Evolutionary conservation across 345 rosid genomes (phyloP).

Genomic region (Citropsis articulata): DNA sequence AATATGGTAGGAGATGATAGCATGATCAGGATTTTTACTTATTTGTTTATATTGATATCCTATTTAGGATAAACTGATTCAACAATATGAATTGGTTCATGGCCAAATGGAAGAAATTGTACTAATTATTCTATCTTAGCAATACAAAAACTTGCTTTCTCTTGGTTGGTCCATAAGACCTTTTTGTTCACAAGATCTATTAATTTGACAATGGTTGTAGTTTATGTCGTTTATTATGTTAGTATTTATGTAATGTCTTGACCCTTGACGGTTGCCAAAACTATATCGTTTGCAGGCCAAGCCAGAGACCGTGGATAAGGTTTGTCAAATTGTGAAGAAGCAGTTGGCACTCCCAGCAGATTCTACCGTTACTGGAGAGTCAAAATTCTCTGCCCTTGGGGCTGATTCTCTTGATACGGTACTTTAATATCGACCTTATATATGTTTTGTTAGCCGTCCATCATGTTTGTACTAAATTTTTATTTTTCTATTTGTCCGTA

Average conservation of each 20-base stretch:
- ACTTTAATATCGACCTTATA: neutral
- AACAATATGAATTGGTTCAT: neutral
- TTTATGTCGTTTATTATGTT: neutral
- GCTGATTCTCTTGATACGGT: constrained; percentile 61
- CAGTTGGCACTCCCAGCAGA: constrained; percentile 43
- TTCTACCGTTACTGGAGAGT: constrained; percentile 35
- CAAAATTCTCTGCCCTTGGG: constrained; percentile 46
- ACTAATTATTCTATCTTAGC: neutral
- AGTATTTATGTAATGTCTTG: neutral
- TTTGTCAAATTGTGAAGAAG: constrained; percentile 45
- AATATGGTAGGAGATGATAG: neutral
- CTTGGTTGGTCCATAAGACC: neutral
- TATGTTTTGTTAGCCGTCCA: neutral
- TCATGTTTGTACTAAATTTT: constrained; percentile 31
- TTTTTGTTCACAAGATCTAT: neutral
- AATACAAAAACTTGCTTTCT: neutral
- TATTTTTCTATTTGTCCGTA: too few species aligned
- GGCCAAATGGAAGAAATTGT: too few species aligned
- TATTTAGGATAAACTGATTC: neutral
- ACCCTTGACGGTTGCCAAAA: neutral
- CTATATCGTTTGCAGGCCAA: constrained; percentile 31
- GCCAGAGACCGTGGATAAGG: constrained; percentile 40
- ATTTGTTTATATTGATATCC: neutral
- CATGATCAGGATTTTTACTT: neutral
- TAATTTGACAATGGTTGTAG: neutral